Percentiles rank a stretch among this genome's conserved stretches.
Conservation (phyloP, 2,329 filamentous ascomycete species). For the Ilyonectria robusta region DNA sequence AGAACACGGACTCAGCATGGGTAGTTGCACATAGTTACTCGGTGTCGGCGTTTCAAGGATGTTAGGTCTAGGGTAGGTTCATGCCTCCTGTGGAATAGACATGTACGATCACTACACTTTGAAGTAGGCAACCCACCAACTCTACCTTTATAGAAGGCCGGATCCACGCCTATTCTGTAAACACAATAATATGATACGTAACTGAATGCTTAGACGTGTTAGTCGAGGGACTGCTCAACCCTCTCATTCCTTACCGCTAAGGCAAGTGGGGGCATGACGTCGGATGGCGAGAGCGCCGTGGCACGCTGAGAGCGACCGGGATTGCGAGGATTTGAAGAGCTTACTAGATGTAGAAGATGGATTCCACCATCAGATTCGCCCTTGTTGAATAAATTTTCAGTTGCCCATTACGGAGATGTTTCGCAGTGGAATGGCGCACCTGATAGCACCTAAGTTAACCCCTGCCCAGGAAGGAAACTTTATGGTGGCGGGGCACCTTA, state of each 20-base stretch:
- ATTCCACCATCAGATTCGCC: neutral
- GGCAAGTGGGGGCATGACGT: too few species aligned
- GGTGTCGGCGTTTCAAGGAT: neutral
- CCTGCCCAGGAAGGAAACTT: neutral
- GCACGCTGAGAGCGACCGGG: too few species aligned
- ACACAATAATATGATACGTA: neutral
- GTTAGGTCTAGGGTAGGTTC: neutral
- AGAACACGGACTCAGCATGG: neutral
- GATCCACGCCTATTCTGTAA: too few species aligned
- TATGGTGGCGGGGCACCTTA: neutral
- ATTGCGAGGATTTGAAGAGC: too few species aligned
- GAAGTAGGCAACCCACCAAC: neutral
- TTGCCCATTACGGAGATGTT: neutral
- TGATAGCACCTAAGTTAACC: neutral
- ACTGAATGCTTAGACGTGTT: neutral
- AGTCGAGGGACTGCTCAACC: too few species aligned
- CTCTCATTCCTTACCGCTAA: too few species aligned
- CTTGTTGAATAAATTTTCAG: neutral
- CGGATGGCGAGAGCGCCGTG: too few species aligned
- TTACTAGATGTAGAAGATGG: too few species aligned
- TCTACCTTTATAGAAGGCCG: neutral
- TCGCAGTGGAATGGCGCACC: neutral
- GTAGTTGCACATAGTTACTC: neutral
- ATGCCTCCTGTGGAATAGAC: neutral
- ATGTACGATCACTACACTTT: too few species aligned